These are phyloP conservation scores for Tolypocladium ophioglossoides DNA, from an alignment of 2,329 filamentous ascomycete genomes.

Conservation along the genomic window DNA sequence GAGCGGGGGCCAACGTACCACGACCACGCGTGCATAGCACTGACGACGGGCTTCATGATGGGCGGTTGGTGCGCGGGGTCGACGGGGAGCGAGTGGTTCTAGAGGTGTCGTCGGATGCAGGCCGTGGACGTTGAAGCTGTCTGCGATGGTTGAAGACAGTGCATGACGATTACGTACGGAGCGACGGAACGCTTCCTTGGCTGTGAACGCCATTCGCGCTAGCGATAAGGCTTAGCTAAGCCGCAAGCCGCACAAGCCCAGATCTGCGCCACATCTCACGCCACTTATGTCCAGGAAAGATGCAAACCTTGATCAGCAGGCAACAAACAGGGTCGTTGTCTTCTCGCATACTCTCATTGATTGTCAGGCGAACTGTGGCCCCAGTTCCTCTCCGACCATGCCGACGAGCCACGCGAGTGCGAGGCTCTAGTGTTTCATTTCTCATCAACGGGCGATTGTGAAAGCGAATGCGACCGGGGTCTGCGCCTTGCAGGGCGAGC, in stretches of 20 bases:
- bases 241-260: neutral
- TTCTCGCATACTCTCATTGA: too few species aligned
- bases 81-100: neutral
- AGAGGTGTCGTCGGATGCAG: neutral
- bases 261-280: neutral
- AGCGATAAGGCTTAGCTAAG: neutral
- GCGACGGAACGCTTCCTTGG: too few species aligned
- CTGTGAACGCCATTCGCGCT: too few species aligned
- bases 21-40: conserved; percentile 87
- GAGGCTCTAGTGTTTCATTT: neutral
- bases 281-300: too few species aligned
- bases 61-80: conserved; percentile 6
- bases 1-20: conserved; percentile 49
- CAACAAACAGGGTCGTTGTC: too few species aligned
- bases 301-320: too few species aligned
- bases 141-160: neutral
- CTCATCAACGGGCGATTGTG: neutral
- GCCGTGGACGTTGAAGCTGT: neutral
- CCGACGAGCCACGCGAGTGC: too few species aligned
- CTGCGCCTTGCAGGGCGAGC: neutral
- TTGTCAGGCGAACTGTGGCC: too few species aligned
- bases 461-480: too few species aligned
- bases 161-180: too few species aligned
- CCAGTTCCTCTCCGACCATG: too few species aligned
- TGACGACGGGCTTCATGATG: conserved; percentile 90